These are phyloP conservation scores for Allantophomopsis lycopodina DNA, from an alignment of 2,329 filamentous ascomycete genomes.

Conservation along the genomic window DNA sequence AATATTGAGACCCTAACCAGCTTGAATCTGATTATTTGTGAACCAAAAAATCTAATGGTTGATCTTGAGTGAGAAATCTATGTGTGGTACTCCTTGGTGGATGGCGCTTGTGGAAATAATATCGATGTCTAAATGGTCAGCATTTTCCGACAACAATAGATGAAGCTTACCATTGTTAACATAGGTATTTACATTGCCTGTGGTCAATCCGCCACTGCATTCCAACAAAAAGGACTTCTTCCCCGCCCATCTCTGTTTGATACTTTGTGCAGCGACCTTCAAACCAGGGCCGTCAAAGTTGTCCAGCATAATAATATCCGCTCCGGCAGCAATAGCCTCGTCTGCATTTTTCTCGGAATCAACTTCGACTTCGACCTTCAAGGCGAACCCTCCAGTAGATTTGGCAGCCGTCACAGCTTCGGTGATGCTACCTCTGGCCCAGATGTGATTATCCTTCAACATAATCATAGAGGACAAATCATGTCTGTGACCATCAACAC, in stretches of 20 bases:
- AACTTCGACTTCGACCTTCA: slow-evolving; percentile 95
- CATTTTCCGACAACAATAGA: neutral
- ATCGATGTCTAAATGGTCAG: slow-evolving; percentile 56
- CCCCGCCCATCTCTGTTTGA: slow-evolving; percentile 72
- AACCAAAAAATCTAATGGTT: slow-evolving; percentile 22
- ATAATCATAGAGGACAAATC: slow-evolving; percentile 93
- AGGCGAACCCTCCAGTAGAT: slow-evolving; percentile 70
- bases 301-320: slow-evolving; percentile 94
- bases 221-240: slow-evolving; percentile 69
- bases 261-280: slow-evolving; percentile 53
- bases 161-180: slow-evolving; percentile 53
- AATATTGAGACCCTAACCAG: too few relatives aligned
- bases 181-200: slow-evolving; percentile 72
- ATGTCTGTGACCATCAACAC: slow-evolving; percentile 82
- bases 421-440: slow-evolving; percentile 77
- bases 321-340: slow-evolving; percentile 80
- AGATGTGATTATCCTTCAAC: slow-evolving; percentile 98
- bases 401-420: slow-evolving; percentile 76
- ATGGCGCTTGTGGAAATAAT: slow-evolving; percentile 95
- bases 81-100: slow-evolving; percentile 84
- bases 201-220: slow-evolving; percentile 79
- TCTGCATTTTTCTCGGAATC: slow-evolving; percentile 79
- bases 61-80: slow-evolving; percentile 96
- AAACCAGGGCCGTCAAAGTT: slow-evolving; percentile 81
- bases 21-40: neutral